Conservation (phyloP, 2,329 filamentous ascomycete genomes). For the Colletotrichum tropicicola region DNA sequence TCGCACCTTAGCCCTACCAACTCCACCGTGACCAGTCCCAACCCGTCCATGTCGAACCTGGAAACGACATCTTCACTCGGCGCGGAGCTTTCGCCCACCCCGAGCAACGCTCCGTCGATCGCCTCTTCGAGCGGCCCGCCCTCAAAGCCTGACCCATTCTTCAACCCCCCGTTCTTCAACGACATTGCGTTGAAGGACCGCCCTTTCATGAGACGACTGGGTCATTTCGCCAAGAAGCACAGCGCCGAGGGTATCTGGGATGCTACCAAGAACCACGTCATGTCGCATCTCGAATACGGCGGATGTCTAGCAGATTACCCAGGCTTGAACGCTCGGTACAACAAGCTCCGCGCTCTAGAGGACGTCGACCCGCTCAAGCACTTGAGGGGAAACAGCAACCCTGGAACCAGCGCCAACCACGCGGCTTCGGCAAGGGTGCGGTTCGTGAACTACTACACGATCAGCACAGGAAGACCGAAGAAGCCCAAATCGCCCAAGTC, state of each 20-base stretch:
- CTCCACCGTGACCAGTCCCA: conserved; percentile 32
- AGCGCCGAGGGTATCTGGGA: conserved; percentile 72
- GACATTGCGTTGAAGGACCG: conserved; percentile 76
- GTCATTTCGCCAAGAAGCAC: conserved; percentile 86
- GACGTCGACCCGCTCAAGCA: conserved; percentile 67
- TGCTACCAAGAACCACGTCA: conserved; percentile 77
- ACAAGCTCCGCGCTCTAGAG: conserved; percentile 74
- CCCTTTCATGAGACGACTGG: conserved; percentile 72
- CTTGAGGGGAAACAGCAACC: conserved; percentile 31
- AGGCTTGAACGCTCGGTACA: conserved; percentile 76
- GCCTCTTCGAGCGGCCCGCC: conserved; percentile 24
- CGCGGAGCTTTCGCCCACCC: conserved; percentile 29
- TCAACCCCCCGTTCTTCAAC: conserved; percentile 80
- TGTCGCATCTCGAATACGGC: conserved; percentile 86
- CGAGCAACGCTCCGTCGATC: conserved; percentile 8
- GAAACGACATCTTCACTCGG: conserved; percentile 33
- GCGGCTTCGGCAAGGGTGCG: conserved; percentile 65
- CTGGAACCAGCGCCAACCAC: conserved; percentile 33
- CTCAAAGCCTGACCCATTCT: conserved; percentile 65
- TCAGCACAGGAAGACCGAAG: conserved; percentile 79
- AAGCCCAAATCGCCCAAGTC: conserved; percentile 41
- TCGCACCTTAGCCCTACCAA: conserved; percentile 23
- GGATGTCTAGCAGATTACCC: conserved; percentile 81
- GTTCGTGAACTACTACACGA: conserved; percentile 91
- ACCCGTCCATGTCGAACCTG: conserved; percentile 37